Evolutionary conservation across 495 filamentous ascomycete genomes (phyloP), one percentile per base, ranked within the genome.

Genomic region (Penicillium atrosanguineum): DNA sequence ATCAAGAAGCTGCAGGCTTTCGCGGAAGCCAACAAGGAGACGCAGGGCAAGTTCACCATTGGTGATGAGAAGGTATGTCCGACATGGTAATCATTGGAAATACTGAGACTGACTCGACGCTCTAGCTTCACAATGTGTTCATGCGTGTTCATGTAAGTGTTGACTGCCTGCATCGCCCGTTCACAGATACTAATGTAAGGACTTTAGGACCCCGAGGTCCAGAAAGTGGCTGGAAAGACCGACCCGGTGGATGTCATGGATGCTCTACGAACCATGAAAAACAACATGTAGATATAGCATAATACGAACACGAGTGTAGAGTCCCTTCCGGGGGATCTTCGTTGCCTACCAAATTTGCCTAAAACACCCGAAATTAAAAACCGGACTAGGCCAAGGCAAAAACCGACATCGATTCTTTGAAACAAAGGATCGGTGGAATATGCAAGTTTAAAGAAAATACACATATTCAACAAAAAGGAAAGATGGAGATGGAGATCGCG

Each of bases 11-110:
- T 98, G 25, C 70, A 84, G 48, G 74, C 80, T 0, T 96, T 92
- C 69, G 89, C 90, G 6, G 82, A 89, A 18, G 74, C 79, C 46
- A 91, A 96, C 66, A 70, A 84, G 74, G 80, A 96, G 72, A 97
- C 94, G 49, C 90, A 96, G 72, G 94, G 94, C 20, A 91, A 90
- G 66, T 97, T 95, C 60, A 98, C 94, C 0, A 97, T 98, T 69
- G 91, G 89, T 0, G 91, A 98, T 68, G 94, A 98, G 71, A 98
- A 98, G 87, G 90, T 91, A 71, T 59, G 71, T 57, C 7, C 3
- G 14, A 12, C 4, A 25, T 20, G 38, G n/a, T 1, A 44, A 20
- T 7, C 0, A 11, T n/a, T 28, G 7, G 42, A 29, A 12, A n/a
- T 16, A 12, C 16, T 5, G 3, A 29, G 11, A 47, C 55, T 61